Evolutionary conservation across 2,329 filamentous ascomycete species (phyloP).

Genomic region (Fusarium setosum): DNA sequence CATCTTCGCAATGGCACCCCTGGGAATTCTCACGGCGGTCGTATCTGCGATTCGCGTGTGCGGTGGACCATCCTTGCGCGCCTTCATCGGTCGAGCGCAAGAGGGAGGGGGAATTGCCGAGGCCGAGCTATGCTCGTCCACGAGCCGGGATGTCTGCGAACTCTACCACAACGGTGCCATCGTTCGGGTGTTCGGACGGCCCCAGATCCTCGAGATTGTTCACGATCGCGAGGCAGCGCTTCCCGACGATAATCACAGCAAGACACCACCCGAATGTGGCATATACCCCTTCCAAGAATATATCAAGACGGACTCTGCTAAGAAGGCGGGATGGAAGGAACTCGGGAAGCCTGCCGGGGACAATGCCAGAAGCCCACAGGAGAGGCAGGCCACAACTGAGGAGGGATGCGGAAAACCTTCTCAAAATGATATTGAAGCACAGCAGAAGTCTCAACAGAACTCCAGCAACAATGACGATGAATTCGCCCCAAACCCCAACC

Average conservation of each 20-base stretch:
- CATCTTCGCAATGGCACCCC: neutral
- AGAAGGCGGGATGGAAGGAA: no score
- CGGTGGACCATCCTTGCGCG: neutral
- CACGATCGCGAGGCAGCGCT: neutral
- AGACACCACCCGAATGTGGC: no score
- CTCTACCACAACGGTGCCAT: neutral
- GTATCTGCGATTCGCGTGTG: neutral
- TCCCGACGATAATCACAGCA: neutral
- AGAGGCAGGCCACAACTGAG: no score
- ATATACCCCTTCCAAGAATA: no score
- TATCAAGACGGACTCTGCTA: no score
- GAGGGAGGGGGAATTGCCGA: neutral
- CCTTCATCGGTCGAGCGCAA: neutral
- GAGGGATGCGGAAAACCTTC: no score
- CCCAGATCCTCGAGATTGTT: neutral
- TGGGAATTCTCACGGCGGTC: neutral
- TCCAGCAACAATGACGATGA: neutral
- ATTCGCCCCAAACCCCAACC: neutral
- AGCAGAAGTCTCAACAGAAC: neutral
- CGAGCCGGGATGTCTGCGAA: neutral
- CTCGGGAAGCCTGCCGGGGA: no score
- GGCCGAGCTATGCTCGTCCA: slow-evolving; percentile 1
- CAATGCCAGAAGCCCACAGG: no score
- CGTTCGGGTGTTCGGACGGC: neutral
- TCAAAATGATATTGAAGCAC: neutral